Conservation (phyloP, 2,329 filamentous ascomycete species). For the Aspergillus costaricaensis region DNA sequence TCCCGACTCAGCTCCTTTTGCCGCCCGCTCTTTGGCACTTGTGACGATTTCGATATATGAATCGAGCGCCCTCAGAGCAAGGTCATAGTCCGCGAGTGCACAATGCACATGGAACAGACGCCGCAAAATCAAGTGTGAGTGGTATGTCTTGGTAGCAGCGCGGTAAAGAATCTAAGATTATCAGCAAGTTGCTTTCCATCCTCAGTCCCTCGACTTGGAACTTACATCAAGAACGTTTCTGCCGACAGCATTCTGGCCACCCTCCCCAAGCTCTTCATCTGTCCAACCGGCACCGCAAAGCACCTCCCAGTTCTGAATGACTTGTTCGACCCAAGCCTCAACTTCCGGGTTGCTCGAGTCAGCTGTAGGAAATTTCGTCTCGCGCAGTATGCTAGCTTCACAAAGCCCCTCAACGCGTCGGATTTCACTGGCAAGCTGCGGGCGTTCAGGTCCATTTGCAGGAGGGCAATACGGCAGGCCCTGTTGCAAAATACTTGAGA, state of each 20-base stretch:
- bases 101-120: slow-evolving; percentile 86
- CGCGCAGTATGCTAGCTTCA: slow-evolving; percentile 73
- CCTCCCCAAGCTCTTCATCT: slow-evolving; percentile 77
- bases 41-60: slow-evolving; percentile 88
- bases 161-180: slow-evolving; percentile 72
- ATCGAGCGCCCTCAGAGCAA: slow-evolving; percentile 87
- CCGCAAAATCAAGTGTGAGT: slow-evolving; percentile 85
- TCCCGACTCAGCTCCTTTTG: slow-evolving; percentile 65
- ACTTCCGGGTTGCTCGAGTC: slow-evolving; percentile 76
- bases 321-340: slow-evolving; percentile 76
- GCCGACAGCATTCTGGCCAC: slow-evolving; percentile 73
- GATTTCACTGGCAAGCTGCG: slow-evolving; percentile 72
- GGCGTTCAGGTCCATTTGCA: slow-evolving; percentile 49
- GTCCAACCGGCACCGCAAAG: slow-evolving; percentile 78
- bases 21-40: slow-evolving; percentile 78
- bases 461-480: slow-evolving; percentile 39
- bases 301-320: slow-evolving; percentile 82
- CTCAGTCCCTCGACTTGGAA: background rate
- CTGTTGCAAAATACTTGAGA: slow-evolving; percentile 74
- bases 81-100: slow-evolving; percentile 84
- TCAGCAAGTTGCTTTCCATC: slow-evolving; percentile 16
- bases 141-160: slow-evolving; percentile 89
- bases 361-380: slow-evolving; percentile 82
- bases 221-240: slow-evolving; percentile 71
- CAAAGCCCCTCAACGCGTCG: slow-evolving; percentile 78